Base-by-base conservation (phyloP, 345 rosid species). In the Acer negundo region DNA sequence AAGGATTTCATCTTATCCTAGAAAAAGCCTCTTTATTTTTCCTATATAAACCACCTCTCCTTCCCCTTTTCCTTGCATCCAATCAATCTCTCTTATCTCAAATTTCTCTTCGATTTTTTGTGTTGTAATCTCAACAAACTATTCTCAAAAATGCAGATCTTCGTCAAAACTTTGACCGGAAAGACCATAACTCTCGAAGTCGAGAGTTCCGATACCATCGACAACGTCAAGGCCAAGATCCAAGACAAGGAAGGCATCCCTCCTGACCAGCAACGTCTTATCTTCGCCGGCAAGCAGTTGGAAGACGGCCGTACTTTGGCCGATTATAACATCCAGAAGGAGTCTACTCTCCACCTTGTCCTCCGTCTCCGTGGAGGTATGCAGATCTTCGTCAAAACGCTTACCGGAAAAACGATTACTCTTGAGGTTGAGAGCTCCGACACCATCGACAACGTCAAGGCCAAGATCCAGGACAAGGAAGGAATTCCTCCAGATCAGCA, bases 161-260 rank as follows among this genome's bases (percentile, higher is more conserved):
- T 73, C 13, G 77, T 74, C 0, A 74, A 74, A 19, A 74, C 77
- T 23, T 58, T 74, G 11, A 74, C 77, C 1, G 77, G 77, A 12
- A 74, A 74, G 58, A 74, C 77, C 1, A 74, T 74, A 0, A 74
- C 77, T 17, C 77, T 74, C 4, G 77, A 74, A 3, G 77, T 74
- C 2, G 77, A 74, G 69, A 63, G 77, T 19, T 74, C 77, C 2
- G 77, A 74, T 3, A 74, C 77, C 6, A 74, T 74, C 69, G 69
- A 74, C 68, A 74, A 74, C 46, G 77, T 74, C 11, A 74, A 74
- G 77, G 69, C 77, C 24, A 74, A 74, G 46, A 74, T 74, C 19
- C 77, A 74, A 10, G 77, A 74, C 69, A 74, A 74, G 77, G 77
- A 74, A 20, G 77, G 77, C 7, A 74, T 74, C 0, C 77, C 77